A percentile compares a stretch with the other conserved stretches of the same genome.
Evolutionary conservation across 306 rosid genomes (phyloP).

Genomic region (Calophaca sinica): DNA sequence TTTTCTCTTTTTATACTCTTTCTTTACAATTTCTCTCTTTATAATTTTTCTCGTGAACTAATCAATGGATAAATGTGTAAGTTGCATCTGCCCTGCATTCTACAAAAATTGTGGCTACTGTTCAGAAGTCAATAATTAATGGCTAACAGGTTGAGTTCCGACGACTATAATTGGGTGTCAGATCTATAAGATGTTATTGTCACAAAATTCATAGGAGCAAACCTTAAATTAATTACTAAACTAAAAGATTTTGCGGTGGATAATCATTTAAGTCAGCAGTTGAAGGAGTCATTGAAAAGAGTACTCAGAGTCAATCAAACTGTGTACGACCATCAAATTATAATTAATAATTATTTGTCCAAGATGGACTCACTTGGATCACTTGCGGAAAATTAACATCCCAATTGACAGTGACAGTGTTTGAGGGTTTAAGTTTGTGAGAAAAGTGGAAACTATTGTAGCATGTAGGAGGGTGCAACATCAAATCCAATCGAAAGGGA

Average conservation of each 20-base stretch:
- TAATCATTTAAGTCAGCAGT: slow-evolving; percentile 42
- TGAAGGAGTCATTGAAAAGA: slow-evolving; percentile 31
- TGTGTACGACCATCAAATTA: slow-evolving; percentile 20
- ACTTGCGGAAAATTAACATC: slow-evolving; percentile 39
- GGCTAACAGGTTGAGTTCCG: too few species aligned
- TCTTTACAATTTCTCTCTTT: too few species aligned
- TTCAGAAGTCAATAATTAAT: too few species aligned
- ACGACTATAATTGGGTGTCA: too few species aligned
- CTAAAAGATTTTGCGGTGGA: slow-evolving; percentile 20
- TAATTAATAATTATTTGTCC: slow-evolving; percentile 40
- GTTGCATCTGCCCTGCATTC: too few species aligned
- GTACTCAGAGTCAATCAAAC: slow-evolving; percentile 36
- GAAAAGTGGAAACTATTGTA: slow-evolving; percentile 29
- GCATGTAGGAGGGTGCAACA: slow-evolving; percentile 32
- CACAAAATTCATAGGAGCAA: slow-evolving; percentile 24
- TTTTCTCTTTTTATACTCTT: too few species aligned
- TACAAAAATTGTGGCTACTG: too few species aligned
- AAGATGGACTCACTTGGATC: slow-evolving; percentile 41
- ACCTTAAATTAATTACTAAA: background rate
- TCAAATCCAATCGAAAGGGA: slow-evolving; percentile 37
- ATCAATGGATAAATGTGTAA: too few species aligned
- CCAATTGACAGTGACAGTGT: slow-evolving; percentile 37
- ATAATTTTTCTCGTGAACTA: too few species aligned
- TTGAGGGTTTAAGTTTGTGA: slow-evolving; percentile 24
- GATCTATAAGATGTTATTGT: too few species aligned